Conservation (phyloP, 208 protist species). For the Leishmania turanica region DNA sequence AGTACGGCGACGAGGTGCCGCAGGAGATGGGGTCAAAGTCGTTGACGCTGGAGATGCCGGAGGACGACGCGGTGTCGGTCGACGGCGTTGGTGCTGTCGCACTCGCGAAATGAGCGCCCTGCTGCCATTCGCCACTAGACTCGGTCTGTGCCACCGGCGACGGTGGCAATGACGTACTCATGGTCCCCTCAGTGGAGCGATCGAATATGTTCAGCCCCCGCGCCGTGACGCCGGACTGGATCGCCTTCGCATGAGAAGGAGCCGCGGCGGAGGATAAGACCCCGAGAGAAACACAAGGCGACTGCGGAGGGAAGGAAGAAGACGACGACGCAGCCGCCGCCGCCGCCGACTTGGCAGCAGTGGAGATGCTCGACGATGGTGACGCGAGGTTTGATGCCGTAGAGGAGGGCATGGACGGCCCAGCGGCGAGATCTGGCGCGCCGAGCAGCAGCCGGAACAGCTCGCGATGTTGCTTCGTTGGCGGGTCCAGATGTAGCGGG, state of each 20-base stretch:
- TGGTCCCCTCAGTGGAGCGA: not conserved
- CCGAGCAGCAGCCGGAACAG: conserved; percentile 85
- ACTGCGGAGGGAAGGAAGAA: not conserved
- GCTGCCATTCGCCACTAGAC: not conserved
- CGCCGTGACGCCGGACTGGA: not conserved
- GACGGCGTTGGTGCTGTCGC: not conserved
- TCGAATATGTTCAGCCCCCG: conserved; percentile 2
- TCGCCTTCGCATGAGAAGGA: not conserved
- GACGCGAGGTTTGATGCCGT: not conserved
- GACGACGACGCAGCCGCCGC: not conserved
- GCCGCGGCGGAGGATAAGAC: not conserved
- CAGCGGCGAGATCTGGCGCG: conserved; percentile 22
- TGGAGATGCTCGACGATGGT: not conserved
- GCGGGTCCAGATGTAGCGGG: conserved; percentile 87
- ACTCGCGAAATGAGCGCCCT: not conserved
- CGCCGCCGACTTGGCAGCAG: not conserved
- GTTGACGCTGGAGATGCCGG: not conserved
- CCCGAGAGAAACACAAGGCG: not conserved
- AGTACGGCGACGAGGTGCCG: conserved; percentile 35
- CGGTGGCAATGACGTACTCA: not conserved
- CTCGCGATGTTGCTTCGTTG: conserved; percentile 81
- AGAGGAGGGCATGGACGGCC: not conserved
- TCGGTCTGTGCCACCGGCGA: not conserved
- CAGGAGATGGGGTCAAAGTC: conserved; percentile 6
- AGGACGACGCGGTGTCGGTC: not conserved